Base-by-base conservation (phyloP, 2,329 filamentous ascomycete genomes). In the Botrytis fabae region DNA sequence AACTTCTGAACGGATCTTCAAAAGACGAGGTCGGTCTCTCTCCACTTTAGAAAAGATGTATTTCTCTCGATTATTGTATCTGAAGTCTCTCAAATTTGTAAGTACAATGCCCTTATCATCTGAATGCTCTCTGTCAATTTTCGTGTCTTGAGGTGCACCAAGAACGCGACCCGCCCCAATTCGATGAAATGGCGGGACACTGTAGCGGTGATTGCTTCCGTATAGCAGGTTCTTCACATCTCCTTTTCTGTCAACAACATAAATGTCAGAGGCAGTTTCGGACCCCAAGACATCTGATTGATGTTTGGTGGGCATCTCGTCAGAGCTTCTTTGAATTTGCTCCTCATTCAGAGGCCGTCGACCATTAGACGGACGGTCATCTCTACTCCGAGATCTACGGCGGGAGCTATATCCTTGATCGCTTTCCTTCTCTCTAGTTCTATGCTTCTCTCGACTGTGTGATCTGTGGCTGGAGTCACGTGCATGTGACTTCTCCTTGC, bases 181-280 rank as follows among this genome's bases (percentile, higher is more conserved):
- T 9, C 93, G 90, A 74, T 86, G 86, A 80, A 97, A 98, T 3
- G 82, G 78, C 0, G 94, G 94, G 18, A 97, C 83, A 71, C 87
- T 88, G 76, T 92, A 92, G 51, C 88, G 89, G 80, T 97, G 90
- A 57, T 92, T 86, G 42, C 88, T 87, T 2, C 93, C 93, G 80
- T 95, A 98, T 40, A 87, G 87, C 62, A 92, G 81, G 76, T 96
- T 94, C 65, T 94, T 86, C 7, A 86, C 84, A 78, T 98, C 95
- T 0, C 95, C 95, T 78, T 89, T 90, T 60, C 85, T 89, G 81
- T 98, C 95, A 69, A 93, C 78, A 62, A 89, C 78, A 80, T 89
- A 95, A 5, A 86, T 79, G 57, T 78, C 80, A 66, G 73, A 69
- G 54, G 74, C 61, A 32, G 65, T 51, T 46, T 70, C 69, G 32